phyloP scores from a whole-genome alignment of 257 asterid genomes.

The Perilla frutescens region DNA sequence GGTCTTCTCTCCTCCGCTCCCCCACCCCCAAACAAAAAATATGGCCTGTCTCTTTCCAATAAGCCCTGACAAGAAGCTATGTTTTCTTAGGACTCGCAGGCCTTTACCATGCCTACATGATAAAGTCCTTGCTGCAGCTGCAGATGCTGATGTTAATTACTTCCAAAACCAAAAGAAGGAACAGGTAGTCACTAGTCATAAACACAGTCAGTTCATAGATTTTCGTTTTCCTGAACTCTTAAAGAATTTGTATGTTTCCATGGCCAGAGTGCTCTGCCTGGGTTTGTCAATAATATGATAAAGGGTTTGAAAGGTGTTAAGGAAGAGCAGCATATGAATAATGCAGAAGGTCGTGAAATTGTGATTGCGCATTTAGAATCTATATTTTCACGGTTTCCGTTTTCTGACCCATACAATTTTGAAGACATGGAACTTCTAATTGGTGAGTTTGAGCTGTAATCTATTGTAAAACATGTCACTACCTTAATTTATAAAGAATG shows the following conservation, averaged over 20 bases:
- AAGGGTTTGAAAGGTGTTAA: constrained; percentile 83
- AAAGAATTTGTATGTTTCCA: constrained; percentile 34
- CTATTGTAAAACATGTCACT: constrained; percentile 4
- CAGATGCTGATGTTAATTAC: constrained; percentile 56
- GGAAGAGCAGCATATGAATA: constrained; percentile 48
- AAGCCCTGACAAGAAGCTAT: constrained; percentile 36
- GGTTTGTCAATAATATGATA: constrained; percentile 71
- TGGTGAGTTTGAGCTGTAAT: constrained; percentile 54
- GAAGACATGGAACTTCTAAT: constrained; percentile 63
- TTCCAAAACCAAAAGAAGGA: constrained; percentile 58
- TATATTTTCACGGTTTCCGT: constrained; percentile 88
- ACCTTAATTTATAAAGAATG: constrained; percentile 16
- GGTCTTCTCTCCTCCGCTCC: constrained; percentile 45
- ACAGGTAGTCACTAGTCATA: constrained; percentile 70
- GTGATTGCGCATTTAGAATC: constrained; percentile 67
- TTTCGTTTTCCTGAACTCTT: constrained; percentile 31
- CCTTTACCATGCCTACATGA: constrained; percentile 78
- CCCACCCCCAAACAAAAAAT: not conserved
- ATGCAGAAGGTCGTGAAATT: constrained; percentile 56
- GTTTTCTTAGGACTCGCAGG: constrained; percentile 56
- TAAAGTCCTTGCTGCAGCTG: constrained; percentile 69
- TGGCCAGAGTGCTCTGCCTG: constrained; percentile 58
- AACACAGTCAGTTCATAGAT: constrained; percentile 21
- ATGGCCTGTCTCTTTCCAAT: constrained; percentile 4
- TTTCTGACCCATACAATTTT: constrained; percentile 57